Conservation (phyloP, 2,329 filamentous ascomycete species). For the Purpureocillium takamizusanense region DNA sequence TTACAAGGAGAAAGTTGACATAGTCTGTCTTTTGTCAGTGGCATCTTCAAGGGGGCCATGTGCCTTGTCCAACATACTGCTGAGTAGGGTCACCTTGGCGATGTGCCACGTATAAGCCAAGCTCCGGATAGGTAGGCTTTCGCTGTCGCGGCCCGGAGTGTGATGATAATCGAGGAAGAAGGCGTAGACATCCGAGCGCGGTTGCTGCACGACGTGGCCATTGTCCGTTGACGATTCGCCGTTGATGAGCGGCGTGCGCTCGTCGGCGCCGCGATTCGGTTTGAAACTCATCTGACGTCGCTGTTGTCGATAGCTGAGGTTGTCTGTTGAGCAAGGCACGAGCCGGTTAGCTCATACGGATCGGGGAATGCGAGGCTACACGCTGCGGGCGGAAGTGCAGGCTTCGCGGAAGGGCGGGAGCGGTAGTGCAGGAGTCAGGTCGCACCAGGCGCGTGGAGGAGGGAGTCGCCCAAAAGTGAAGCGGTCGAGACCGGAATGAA, state of each 20-base stretch:
- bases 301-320: conserved; percentile 13
- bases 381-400: not conserved
- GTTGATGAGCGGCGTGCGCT: conserved; percentile 34
- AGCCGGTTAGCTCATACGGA: conserved; percentile 15
- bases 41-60: no score
- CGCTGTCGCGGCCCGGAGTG: conserved; percentile 43
- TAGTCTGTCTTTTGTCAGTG: conserved; percentile 29
- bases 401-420: no score
- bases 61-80: conserved; percentile 39
- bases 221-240: conserved; percentile 16
- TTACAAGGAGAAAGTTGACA: conserved; percentile 63
- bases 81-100: conserved; percentile 47
- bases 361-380: no score
- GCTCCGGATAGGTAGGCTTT: conserved; percentile 34
- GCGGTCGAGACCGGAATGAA: no score
- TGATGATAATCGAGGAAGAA: conserved; percentile 41
- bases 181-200: conserved; percentile 14
- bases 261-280: conserved; percentile 16
- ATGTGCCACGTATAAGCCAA: conserved; percentile 45
- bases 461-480: no score
- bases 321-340: conserved; percentile 1
- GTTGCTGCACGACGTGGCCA: conserved; percentile 11
- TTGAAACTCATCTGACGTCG: conserved; percentile 22
- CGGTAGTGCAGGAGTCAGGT: no score
- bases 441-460: no score